Percentiles rank a stretch among this genome's conserved stretches.
Evolutionary conservation across 441 rosid species (phyloP).

Genomic region (Jatropha multifida): DNA sequence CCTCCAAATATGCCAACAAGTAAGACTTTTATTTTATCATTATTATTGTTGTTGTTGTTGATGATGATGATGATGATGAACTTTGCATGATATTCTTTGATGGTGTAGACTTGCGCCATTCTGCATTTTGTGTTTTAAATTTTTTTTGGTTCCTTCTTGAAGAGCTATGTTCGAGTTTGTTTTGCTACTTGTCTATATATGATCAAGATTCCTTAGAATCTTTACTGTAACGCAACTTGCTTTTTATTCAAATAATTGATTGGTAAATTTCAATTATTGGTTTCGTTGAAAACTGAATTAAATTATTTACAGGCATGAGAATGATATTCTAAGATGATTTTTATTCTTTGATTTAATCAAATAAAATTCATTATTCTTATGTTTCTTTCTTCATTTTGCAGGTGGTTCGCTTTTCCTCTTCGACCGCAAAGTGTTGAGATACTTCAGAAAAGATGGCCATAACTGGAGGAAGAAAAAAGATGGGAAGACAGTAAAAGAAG

Average conservation of each 20-base stretch:
- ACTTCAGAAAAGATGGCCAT: slow-evolving; percentile 40
- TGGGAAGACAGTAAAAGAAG: slow-evolving; percentile 38
- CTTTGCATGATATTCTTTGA: background rate
- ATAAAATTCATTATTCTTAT: background rate
- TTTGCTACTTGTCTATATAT: too few species aligned
- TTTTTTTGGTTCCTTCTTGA: too few species aligned
- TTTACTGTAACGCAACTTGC: background rate
- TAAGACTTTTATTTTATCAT: slow-evolving; percentile 21
- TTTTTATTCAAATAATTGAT: background rate
- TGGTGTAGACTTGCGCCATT: too few species aligned
- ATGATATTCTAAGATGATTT: background rate
- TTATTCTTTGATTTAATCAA: background rate
- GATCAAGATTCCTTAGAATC: too few species aligned
- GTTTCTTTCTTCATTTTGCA: slow-evolving; percentile 3
- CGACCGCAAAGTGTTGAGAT: slow-evolving; percentile 36
- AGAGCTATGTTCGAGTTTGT: too few species aligned
- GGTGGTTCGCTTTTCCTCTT: slow-evolving; percentile 36
- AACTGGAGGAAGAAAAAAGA: slow-evolving; percentile 38
- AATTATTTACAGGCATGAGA: background rate
- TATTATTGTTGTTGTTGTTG: background rate
- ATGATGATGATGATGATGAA: background rate
- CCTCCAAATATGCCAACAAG: slow-evolving; percentile 72
- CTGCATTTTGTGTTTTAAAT: too few species aligned
- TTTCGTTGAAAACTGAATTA: too few species aligned
- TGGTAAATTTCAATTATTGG: too few species aligned